A percentile compares a stretch with the other conserved stretches of the same genome.
phyloP scores from a whole-genome alignment of 2,329 filamentous ascomycete genomes.

The Davidsoniella virescens region DNA sequence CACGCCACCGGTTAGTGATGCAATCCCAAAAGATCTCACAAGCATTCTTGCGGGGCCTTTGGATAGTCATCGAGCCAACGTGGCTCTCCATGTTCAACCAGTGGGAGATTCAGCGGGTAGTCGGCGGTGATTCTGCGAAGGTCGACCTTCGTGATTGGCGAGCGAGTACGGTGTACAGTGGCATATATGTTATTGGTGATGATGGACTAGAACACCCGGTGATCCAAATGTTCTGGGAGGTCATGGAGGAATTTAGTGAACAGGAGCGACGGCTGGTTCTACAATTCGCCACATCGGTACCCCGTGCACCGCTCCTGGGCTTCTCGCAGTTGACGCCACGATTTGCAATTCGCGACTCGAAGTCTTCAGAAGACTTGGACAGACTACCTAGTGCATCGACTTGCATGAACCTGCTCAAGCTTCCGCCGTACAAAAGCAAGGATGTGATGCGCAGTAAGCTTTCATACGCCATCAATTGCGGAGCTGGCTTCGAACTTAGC shows the following conservation, averaged over 20 bases:
- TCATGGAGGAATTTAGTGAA: conserved; percentile 62
- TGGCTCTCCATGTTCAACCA: conserved; percentile 99
- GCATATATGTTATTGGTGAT: conserved; percentile 77
- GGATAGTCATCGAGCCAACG: conserved; percentile 71
- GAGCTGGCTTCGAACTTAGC: conserved; percentile 80
- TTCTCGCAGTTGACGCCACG: conserved; percentile 71
- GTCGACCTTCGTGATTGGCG: conserved; percentile 81
- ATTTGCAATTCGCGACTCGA: conserved; percentile 77
- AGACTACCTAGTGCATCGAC: conserved; percentile 86
- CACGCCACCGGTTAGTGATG: conserved; percentile 65
- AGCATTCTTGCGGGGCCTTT: conserved; percentile 74
- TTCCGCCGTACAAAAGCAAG: conserved; percentile 63
- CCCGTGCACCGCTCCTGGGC: conserved; percentile 73
- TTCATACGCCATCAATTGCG: conserved; percentile 75
- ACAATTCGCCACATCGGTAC: conserved; percentile 91
- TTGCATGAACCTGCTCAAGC: conserved; percentile 85
- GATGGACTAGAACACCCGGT: conserved; percentile 76
- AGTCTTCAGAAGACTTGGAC: conserved; percentile 33
- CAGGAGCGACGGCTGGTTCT: conserved; percentile 68
- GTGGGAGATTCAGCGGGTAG: conserved; percentile 78
- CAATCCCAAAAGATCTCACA: conserved; percentile 71
- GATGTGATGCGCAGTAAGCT: conserved; percentile 58
- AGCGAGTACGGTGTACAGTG: conserved; percentile 70
- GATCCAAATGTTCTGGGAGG: conserved; percentile 77
- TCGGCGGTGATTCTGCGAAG: conserved; percentile 70